Conservation (phyloP, 2,329 filamentous ascomycete genomes). For the Periconia macrospinosa region DNA sequence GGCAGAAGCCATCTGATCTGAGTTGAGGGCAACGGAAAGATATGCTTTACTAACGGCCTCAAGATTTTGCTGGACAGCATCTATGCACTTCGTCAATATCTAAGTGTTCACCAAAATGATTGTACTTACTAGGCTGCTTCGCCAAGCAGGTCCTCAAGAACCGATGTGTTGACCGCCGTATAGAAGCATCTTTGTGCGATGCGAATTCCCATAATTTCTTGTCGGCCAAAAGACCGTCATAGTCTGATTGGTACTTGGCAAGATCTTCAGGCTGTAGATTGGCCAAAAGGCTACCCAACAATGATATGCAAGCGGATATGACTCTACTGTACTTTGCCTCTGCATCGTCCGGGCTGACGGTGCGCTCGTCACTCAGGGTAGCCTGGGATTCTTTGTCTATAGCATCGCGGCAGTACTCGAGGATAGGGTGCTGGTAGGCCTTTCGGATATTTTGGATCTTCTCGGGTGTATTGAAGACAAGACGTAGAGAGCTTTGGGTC, state of each 20-base stretch:
- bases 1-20: conserved; percentile 73
- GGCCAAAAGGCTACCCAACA: conserved; percentile 58
- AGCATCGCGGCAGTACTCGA: conserved; percentile 80
- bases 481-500: conserved; percentile 74
- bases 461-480: conserved; percentile 76
- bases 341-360: conserved; percentile 80
- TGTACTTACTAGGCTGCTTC: conserved; percentile 46
- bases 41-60: conserved; percentile 68
- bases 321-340: conserved; percentile 85
- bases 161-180: conserved; percentile 61
- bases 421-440: conserved; percentile 76
- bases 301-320: conserved; percentile 59
- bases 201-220: conserved; percentile 64
- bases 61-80: conserved; percentile 40
- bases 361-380: conserved; percentile 87
- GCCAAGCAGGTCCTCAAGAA: conserved; percentile 57
- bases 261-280: conserved; percentile 55
- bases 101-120: neutral
- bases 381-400: conserved; percentile 74
- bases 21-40: conserved; percentile 72
- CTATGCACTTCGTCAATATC: conserved; percentile 2
- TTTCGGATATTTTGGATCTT: conserved; percentile 78
- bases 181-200: conserved; percentile 57
- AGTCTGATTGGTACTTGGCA: conserved; percentile 61
- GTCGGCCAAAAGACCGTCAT: conserved; percentile 68